Evolutionary conservation across 805 yeast genomes (phyloP).

Genomic region (Metschnikowia aberdeeniae): DNA sequence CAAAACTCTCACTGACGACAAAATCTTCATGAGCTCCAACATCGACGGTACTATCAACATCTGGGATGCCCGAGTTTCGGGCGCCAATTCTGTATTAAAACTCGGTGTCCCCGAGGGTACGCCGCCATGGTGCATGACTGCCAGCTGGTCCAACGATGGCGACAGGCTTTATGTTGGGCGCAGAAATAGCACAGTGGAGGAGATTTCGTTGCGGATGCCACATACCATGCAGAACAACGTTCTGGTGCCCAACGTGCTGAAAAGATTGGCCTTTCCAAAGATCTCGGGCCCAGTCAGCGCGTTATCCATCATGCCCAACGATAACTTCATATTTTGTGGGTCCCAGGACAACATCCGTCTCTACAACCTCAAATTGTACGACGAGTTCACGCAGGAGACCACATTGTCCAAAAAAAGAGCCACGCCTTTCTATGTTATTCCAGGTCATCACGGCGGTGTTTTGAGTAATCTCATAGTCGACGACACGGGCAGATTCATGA

Average conservation of each 20-base stretch:
- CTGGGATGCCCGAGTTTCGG: conserved; percentile 67
- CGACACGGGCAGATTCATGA: conserved; percentile 81
- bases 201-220: conserved; percentile 60
- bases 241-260: conserved; percentile 45
- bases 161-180: conserved; percentile 78
- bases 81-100: conserved; percentile 39
- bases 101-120: conserved; percentile 56
- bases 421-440: conserved; percentile 83
- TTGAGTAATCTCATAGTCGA: conserved; percentile 76
- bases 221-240: conserved; percentile 23
- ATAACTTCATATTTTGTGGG: conserved; percentile 76
- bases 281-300: conserved; percentile 90
- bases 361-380: conserved; percentile 59
- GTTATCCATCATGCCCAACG: conserved; percentile 75
- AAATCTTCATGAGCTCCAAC: conserved; percentile 70
- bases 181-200: conserved; percentile 83
- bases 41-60: conserved; percentile 77
- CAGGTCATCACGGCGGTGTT: conserved; percentile 95
- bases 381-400: conserved; percentile 30
- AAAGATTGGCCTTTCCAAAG: conserved; percentile 68
- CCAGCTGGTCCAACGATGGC: conserved; percentile 87
- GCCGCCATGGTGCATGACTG: conserved; percentile 93
- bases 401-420: conserved; percentile 35
- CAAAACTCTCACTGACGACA: conserved; percentile 32
- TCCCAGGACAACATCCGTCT: conserved; percentile 86